Base-by-base conservation (phyloP, 805 yeast genomes). In the Yarrowia deformans region DNA sequence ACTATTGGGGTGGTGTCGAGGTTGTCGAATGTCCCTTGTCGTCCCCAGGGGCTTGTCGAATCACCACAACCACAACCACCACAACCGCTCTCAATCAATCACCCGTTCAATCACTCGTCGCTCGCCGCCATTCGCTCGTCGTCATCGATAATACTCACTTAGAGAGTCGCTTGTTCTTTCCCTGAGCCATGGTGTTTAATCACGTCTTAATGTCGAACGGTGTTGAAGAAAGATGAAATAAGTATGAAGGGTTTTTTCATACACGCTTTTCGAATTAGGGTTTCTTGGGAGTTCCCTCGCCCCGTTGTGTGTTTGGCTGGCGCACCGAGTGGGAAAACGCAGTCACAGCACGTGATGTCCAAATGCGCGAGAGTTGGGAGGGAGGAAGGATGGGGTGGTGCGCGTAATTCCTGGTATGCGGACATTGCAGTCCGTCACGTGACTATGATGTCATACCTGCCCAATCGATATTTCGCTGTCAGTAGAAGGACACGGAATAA, bases 141-240 rank as follows among this genome's bases (percentile, higher is more conserved):
- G 4, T 4, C 29, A 23, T 23, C 29, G 29, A 23, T 23, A 23
- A 35, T 60, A 60, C 67, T 60, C 54, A 60, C 67, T 73, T 73
- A 84, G 87, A 84, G 81, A 87, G 83, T 83, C 90, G 85, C 89
- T 90, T 90, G 84, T 90, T 90, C 87, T 90, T 90, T 80, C 94
- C 94, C 81, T 89, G 91, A 86, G 90, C 92, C 91, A 88, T 87
- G 72, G 68, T 74, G 75, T 40, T 56, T 56, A 56, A 56, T 56
- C 63, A 56, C 63, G 63, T 56, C 63, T 40, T 40, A 40, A 56
- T 71, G 45, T 37, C 42, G 42, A 35, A 63, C 46, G 61, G 69
- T 37, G 63, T 42, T 37, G 49, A 69, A 69, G 58, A 55, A 46
- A 55, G 58, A 69, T 48, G 49, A 50, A 34, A 64, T 56, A 56